Evolutionary conservation across 768 basidiomycete genomes (phyloP).

Genomic region (Tricholomella constricta): DNA sequence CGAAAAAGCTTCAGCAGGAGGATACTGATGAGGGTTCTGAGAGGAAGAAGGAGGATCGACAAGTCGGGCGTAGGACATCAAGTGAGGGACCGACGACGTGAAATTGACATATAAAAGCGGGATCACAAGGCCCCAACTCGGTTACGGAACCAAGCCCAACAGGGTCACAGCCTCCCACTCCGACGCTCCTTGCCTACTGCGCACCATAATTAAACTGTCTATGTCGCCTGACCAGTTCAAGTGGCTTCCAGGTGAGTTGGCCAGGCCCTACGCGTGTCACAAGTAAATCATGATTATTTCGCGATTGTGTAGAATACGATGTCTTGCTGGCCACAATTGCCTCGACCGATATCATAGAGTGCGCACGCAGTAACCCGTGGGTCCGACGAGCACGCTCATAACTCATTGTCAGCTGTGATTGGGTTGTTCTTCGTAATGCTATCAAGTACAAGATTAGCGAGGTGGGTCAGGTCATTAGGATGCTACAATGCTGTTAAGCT

Average conservation of each 20-base stretch:
- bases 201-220: background rate
- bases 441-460: constrained; percentile 73
- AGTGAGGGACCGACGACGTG: background rate
- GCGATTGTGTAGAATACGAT: constrained; percentile 53
- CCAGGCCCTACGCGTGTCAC: background rate
- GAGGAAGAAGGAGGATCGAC: constrained; percentile 15
- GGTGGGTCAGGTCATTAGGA: constrained; percentile 51
- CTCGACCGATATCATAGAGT: constrained; percentile 66
- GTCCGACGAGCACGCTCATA: constrained; percentile 13
- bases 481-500: constrained; percentile 12
- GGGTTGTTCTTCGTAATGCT: constrained; percentile 67
- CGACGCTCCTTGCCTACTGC: background rate
- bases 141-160: too few species aligned
- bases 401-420: constrained; percentile 54
- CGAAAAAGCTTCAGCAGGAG: constrained; percentile 6
- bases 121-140: background rate
- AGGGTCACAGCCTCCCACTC: background rate
- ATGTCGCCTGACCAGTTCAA: constrained; percentile 35
- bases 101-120: constrained; percentile 1
- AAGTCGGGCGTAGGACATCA: constrained; percentile 35
- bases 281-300: background rate
- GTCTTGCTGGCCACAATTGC: constrained; percentile 61
- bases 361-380: constrained; percentile 22
- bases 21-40: background rate
- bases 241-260: constrained; percentile 53